Conservation (phyloP, 805 yeast genomes). For the Hemisphaericaspora nanyangensis region DNA sequence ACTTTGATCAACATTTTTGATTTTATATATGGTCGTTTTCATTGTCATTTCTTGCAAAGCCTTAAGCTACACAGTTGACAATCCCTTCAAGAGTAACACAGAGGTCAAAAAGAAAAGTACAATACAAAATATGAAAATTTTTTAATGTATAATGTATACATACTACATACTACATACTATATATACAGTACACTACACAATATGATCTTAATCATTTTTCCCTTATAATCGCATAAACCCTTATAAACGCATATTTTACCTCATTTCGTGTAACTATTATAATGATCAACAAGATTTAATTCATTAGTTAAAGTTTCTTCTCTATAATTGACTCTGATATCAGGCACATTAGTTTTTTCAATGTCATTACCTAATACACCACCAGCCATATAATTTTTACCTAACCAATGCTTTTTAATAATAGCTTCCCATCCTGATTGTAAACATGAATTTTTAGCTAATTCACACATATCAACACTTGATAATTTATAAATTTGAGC, state of each 20-base stretch:
- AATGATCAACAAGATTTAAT: slow-evolving; percentile 61
- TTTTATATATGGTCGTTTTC: slow-evolving; percentile 3
- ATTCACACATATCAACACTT: slow-evolving; percentile 94
- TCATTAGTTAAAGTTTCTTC: slow-evolving; percentile 74
- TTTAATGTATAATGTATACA: too few species aligned
- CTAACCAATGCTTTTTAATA: slow-evolving; percentile 91
- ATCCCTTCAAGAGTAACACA: too few species aligned
- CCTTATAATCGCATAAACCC: too few species aligned
- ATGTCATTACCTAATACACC: slow-evolving; percentile 85
- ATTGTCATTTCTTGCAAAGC: slow-evolving; percentile 27
- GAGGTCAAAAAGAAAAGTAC: too few species aligned
- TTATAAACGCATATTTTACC: too few species aligned
- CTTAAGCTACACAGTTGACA: too few species aligned
- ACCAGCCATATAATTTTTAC: slow-evolving; percentile 50
- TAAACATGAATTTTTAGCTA: slow-evolving; percentile 86
- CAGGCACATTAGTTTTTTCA: slow-evolving; percentile 93
- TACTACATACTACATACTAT: too few species aligned
- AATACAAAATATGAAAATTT: too few species aligned
- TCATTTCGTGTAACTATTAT: too few species aligned
- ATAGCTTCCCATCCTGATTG: slow-evolving; percentile 93
- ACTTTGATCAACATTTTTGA: neutral
- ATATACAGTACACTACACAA: too few species aligned
- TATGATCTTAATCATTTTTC: too few species aligned
- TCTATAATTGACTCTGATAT: slow-evolving; percentile 79
- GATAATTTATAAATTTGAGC: slow-evolving; percentile 95